Evolutionary conservation across 768 basidiomycete species (phyloP).

Genomic region (Psilocybe subaeruginosa): DNA sequence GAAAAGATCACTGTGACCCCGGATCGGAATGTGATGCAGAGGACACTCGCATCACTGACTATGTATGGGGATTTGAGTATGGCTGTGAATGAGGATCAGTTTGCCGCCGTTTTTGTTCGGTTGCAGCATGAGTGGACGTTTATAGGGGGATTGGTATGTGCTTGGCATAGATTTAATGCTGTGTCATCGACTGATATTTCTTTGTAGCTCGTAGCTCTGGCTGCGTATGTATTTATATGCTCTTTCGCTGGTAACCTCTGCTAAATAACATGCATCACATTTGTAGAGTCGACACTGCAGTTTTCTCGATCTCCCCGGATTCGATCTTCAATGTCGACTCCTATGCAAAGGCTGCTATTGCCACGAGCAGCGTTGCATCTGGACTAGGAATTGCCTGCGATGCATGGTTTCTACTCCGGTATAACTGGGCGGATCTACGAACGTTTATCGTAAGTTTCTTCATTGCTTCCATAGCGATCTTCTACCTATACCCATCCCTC

Average conservation of each 20-base stretch:
- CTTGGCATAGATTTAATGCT: background rate
- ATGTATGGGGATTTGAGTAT: constrained; percentile 58
- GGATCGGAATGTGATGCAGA: background rate
- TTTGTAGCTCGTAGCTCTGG: constrained; percentile 57
- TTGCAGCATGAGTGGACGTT: constrained; percentile 68
- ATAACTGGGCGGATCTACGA: constrained; percentile 51
- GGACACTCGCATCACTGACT: constrained; percentile 27
- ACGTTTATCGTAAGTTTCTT: constrained; percentile 55
- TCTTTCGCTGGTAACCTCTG: background rate
- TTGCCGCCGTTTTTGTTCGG: constrained; percentile 48
- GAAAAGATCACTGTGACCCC: constrained; percentile 29
- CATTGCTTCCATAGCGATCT: background rate
- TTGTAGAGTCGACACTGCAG: constrained; percentile 50
- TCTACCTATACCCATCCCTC: background rate
- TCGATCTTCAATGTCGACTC: constrained; percentile 52
- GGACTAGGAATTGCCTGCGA: constrained; percentile 67
- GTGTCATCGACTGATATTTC: background rate
- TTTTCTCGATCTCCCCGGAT: constrained; percentile 64
- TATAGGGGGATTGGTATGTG: constrained; percentile 60
- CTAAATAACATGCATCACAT: background rate
- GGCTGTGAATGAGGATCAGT: constrained; percentile 49
- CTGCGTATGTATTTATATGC: constrained; percentile 44
- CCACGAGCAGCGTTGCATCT: constrained; percentile 59
- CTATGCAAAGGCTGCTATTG: constrained; percentile 53
- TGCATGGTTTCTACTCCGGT: constrained; percentile 68